These are phyloP conservation scores for Protomyces lactucae-debilis DNA, from an alignment of 1,139 yeast species.

Conservation along the genomic window DNA sequence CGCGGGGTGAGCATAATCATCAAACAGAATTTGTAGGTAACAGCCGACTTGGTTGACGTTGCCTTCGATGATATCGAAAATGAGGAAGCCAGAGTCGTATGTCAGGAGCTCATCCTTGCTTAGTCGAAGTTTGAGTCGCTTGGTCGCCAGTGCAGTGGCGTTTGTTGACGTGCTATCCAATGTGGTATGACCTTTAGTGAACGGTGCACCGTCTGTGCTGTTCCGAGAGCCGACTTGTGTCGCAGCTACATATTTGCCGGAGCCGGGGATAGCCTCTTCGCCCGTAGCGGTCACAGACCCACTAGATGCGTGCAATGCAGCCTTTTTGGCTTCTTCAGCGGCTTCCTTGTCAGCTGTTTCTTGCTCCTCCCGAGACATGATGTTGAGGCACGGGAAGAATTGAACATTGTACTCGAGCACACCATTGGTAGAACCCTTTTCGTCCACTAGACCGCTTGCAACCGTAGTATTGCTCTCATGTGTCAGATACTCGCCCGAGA, in stretches of 20 bases:
- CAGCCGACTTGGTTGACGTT: conserved; percentile 51
- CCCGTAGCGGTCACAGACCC: neutral
- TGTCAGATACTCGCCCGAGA: conserved; percentile 61
- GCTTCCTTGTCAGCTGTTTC: conserved; percentile 31
- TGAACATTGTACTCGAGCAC: conserved; percentile 63
- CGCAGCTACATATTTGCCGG: neutral
- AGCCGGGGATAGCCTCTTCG: neutral
- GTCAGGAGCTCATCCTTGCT: conserved; percentile 58
- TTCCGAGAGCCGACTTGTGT: neutral
- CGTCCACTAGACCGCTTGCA: conserved; percentile 58
- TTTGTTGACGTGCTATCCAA: neutral
- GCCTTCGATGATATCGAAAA: conserved; percentile 60
- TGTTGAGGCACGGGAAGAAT: conserved; percentile 76
- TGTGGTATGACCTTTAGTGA: neutral
- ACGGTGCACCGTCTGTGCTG: neutral
- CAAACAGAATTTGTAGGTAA: conserved; percentile 69
- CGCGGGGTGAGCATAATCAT: conserved; percentile 62
- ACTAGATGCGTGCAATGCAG: neutral
- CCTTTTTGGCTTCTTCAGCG: neutral
- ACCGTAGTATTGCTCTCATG: conserved; percentile 50
- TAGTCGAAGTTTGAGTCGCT: conserved; percentile 51
- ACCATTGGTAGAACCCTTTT: conserved; percentile 75
- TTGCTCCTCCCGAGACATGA: conserved; percentile 61
- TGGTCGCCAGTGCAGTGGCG: conserved; percentile 33
- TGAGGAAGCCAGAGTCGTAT: conserved; percentile 70